Conservation (phyloP, 1,284 basidiomycete genomes). For the Fomitopsis palustris region DNA sequence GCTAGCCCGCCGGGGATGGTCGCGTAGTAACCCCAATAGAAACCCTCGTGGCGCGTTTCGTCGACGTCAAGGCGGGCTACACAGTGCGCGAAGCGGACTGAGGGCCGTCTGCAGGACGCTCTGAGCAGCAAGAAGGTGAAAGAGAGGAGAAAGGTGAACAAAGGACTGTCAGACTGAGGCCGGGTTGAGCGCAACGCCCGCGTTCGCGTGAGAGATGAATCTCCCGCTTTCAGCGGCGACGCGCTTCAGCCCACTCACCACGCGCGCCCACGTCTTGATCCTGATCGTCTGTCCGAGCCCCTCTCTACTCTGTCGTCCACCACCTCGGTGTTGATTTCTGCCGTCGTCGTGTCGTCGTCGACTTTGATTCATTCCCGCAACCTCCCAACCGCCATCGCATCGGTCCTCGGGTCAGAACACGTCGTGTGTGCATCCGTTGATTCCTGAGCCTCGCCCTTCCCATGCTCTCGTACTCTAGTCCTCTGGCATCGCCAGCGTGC, state of each 20-base stretch:
- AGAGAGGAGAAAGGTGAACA: background rate
- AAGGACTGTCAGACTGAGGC: background rate
- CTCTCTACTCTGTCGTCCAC: background rate
- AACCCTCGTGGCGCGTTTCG: background rate
- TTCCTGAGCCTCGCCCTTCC: too few species aligned
- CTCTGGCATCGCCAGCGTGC: too few species aligned
- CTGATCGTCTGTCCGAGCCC: background rate
- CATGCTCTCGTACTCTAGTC: too few species aligned
- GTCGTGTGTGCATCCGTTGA: too few species aligned
- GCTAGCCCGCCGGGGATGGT: conserved; percentile 1
- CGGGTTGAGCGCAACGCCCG: conserved; percentile 1
- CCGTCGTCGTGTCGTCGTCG: too few species aligned
- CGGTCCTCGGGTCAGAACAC: too few species aligned
- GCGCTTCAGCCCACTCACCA: background rate
- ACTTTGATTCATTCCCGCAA: too few species aligned
- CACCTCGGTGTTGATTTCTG: too few species aligned
- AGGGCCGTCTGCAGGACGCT: background rate
- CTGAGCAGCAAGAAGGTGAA: background rate
- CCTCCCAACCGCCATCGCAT: too few species aligned
- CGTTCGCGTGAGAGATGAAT: conserved; percentile 2
- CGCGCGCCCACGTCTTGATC: background rate
- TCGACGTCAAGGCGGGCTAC: background rate
- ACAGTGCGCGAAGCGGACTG: background rate
- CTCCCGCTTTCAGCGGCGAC: background rate
- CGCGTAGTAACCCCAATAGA: background rate